Conservation (phyloP, 192 early-diverging fungal genomes). For the Coemansia sp. region DNA sequence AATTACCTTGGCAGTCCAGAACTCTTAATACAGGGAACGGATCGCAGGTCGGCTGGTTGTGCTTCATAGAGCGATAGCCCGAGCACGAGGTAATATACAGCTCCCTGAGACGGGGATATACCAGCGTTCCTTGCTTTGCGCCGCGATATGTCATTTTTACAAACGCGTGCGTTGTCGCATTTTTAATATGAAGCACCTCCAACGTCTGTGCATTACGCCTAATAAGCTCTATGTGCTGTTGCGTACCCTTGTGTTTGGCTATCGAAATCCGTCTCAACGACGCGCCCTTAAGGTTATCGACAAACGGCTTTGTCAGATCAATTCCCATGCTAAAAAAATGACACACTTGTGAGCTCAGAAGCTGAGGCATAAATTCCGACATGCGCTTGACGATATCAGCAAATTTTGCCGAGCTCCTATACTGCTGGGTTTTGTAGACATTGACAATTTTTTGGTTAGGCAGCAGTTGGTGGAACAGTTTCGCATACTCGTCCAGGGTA, state of each 20-base stretch:
- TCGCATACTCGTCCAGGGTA: background rate
- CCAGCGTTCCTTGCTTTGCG: background rate
- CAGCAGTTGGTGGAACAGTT: background rate
- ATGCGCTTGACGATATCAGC: background rate
- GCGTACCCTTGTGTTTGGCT: background rate
- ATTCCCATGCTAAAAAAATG: background rate
- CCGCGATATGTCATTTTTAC: conserved; percentile 1
- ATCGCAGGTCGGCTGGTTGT: background rate
- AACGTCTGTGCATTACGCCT: background rate
- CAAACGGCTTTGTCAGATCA: background rate
- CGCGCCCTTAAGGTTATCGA: background rate
- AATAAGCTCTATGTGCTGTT: background rate
- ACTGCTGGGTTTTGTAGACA: background rate
- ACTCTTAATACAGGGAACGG: background rate
- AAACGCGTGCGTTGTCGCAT: background rate
- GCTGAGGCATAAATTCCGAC: background rate
- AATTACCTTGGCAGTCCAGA: background rate
- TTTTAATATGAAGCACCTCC: background rate
- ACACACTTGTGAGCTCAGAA: background rate
- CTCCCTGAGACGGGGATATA: background rate
- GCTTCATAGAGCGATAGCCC: background rate
- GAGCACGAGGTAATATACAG: background rate
- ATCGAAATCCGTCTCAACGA: background rate
- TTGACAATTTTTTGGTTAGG: background rate
- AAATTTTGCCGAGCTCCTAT: background rate